These are phyloP conservation scores for Geopyxis carbonaria DNA, from an alignment of 495 filamentous ascomycete species.

Conservation along the genomic window DNA sequence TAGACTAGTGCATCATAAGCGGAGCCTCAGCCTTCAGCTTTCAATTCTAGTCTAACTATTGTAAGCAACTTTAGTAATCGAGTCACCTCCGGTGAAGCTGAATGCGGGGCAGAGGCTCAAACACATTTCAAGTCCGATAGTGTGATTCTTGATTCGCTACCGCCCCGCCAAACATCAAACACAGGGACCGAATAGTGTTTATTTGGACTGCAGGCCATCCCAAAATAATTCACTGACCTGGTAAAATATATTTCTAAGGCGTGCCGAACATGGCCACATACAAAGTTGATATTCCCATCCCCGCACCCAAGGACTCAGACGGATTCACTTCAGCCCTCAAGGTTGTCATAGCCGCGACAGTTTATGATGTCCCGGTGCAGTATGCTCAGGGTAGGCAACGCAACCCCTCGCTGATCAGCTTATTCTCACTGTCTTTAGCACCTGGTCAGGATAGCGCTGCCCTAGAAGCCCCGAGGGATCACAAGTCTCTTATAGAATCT, in stretches of 20 bases:
- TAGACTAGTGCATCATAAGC: no score
- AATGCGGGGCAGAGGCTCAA: no score
- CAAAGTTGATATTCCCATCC: slow-evolving; percentile 25
- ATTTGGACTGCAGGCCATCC: no score
- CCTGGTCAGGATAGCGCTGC: slow-evolving; percentile 14
- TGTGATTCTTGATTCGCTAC: no score
- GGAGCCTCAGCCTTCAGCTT: no score
- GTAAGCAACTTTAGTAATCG: no score
- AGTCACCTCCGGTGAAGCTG: no score
- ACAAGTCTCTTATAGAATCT: slow-evolving; percentile 22
- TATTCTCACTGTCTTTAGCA: slow-evolving; percentile 7
- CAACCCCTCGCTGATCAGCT: neutral
- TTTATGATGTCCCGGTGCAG: slow-evolving; percentile 19
- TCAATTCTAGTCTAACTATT: no score
- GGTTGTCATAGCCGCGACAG: slow-evolving; percentile 20
- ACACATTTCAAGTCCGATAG: no score
- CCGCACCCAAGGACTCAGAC: slow-evolving; percentile 12
- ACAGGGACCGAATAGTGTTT: no score
- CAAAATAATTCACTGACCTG: no score
- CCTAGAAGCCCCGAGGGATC: slow-evolving; percentile 19
- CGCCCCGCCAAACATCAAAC: no score
- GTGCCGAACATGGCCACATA: neutral
- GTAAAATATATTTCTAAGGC: neutral
- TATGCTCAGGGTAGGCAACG: slow-evolving; percentile 18
- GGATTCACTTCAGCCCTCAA: slow-evolving; percentile 23